Evolutionary conservation across 169 alveolate species (phyloP), one percentile per base, ranked within the genome.

Genomic region (Eimeria zaria): DNA sequence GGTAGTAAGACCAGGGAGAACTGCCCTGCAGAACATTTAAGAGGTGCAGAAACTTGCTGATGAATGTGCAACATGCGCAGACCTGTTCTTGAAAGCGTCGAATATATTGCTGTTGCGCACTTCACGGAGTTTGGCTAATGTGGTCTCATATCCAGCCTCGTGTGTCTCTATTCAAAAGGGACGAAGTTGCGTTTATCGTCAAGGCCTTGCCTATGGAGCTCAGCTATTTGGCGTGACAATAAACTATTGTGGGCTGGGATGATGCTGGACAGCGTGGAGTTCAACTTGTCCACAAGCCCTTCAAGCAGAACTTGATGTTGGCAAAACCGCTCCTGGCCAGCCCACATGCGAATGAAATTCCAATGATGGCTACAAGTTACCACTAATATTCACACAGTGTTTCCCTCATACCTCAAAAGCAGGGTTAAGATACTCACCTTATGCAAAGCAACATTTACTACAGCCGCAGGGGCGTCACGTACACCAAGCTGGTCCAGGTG

Each of bases 361-460:
- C 30, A 39, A 36, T 12, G 33, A 16, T 30, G 12, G n/a, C 30
- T 2, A 12, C 51, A 36, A 36, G 5, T 33, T 39, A 73, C 53
- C 3, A 73, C 3, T 0, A 1, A 20, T 16, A 4, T 33, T 53
- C 5, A 18, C 6, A 4, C 6, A 4, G 0, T 5, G 2, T 0
- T 18, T 36, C 16, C 83, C 22, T 1, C 36, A 39, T 14, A 39
- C 83, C 55, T 48, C 36, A 46, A 48, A 27, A 11, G n/a, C 89
- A 46, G 20, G 55, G 41, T 36, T 14, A 3, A 14, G 76, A 83
- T 30, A 16, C 93, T 99, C 80, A 98, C 99, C 98, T 98, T 99
- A 97, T 98, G 99, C 51, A 98, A 98, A 8, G 99, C 99, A 60
- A 98, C 98, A 89, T 99, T 98, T 51, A 99, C 98, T 22, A 98